Conservation (phyloP, 371 early-diverging fungal species). For the Entomophthora muscae region DNA sequence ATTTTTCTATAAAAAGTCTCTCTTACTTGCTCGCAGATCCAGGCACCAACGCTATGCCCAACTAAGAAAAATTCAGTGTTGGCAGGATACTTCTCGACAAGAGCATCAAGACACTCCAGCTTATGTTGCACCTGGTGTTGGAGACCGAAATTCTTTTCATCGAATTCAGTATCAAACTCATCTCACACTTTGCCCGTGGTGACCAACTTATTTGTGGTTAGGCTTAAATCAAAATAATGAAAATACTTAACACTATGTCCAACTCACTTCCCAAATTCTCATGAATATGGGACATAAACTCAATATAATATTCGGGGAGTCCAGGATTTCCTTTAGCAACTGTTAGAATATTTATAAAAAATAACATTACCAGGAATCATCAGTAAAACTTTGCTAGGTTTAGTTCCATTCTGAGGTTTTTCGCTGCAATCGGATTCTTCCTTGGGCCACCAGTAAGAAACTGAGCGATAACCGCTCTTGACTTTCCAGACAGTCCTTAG, state of each 20-base stretch:
- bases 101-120: conserved; percentile 32
- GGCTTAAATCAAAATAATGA: not conserved
- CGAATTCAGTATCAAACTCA: not conserved
- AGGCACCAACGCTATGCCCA: conserved; percentile 51
- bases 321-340: conserved; percentile 7
- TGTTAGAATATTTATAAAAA: too few species aligned
- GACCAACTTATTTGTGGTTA: conserved; percentile 8
- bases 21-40: conserved; percentile 25
- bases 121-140: conserved; percentile 49
- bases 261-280: not conserved
- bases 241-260: conserved; percentile 6
- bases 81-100: conserved; percentile 22
- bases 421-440: not conserved
- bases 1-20: not conserved
- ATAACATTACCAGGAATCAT: conserved; percentile 3
- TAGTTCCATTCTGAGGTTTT: not conserved
- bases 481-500: not conserved
- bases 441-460: not conserved
- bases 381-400: not conserved
- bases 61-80: conserved; percentile 35
- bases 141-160: conserved; percentile 19
- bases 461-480: not conserved
- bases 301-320: conserved; percentile 4
- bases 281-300: conserved; percentile 1
- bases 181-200: conserved; percentile 3